These are phyloP conservation scores for Sphenostylis stenocarpa DNA, from an alignment of 306 rosid species.

Conservation along the genomic window DNA sequence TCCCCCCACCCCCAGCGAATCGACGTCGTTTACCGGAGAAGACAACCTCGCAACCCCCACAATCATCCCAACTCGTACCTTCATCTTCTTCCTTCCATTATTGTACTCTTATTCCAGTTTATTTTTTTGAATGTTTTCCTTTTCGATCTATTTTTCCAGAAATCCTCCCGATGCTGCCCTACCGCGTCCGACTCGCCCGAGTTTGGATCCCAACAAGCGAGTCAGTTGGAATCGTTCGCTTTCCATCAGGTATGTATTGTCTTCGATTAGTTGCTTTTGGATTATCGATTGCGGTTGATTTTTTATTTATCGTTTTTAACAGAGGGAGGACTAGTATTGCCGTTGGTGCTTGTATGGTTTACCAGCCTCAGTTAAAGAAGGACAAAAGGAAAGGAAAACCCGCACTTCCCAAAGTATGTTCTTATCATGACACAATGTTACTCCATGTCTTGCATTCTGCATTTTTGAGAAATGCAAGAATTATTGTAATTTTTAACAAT, in stretches of 20 bases:
- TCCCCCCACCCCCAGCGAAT: constrained; percentile 26
- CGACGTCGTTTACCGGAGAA: constrained; percentile 61
- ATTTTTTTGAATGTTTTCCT: not conserved
- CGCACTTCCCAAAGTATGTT: constrained; percentile 66
- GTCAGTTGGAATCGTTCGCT: constrained; percentile 92
- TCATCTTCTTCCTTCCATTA: not conserved
- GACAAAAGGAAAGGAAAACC: constrained; percentile 69
- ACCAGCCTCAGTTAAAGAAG: constrained; percentile 61
- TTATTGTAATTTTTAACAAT: not conserved
- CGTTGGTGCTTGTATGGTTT: constrained; percentile 62
- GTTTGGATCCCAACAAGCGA: constrained; percentile 64
- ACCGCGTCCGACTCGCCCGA: constrained; percentile 39
- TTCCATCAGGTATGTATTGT: constrained; percentile 63
- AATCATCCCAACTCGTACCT: constrained; percentile 41
- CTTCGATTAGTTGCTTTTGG: not conserved
- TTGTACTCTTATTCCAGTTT: not conserved
- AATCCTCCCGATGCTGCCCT: constrained; percentile 25
- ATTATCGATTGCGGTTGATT: not conserved
- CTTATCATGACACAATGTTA: not conserved
- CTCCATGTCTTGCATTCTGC: constrained; percentile 8
- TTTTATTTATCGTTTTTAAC: constrained; percentile 23
- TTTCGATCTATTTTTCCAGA: constrained; percentile 32
- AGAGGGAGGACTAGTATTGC: constrained; percentile 97
- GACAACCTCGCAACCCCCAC: constrained; percentile 44
- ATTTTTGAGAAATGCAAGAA: not conserved